A percentile compares a stretch with the other conserved stretches of the same genome.
Evolutionary conservation across 306 rosid genomes (phyloP).

Genomic region (Delonix regia): DNA sequence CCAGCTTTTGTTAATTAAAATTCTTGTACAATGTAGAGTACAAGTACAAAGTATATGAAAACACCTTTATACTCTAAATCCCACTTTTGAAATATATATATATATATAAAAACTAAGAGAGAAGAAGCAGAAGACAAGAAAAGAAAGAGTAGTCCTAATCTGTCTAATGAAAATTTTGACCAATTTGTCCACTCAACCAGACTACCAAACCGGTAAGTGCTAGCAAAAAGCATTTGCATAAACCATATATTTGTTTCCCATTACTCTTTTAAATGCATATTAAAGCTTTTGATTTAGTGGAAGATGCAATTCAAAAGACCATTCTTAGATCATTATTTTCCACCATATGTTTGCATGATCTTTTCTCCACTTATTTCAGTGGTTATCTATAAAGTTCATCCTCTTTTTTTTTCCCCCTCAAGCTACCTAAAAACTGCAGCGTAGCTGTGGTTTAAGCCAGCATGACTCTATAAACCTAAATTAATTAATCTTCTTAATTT

Average conservation of each 20-base stretch:
- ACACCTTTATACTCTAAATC: slow-evolving; percentile 29
- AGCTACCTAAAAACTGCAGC: no score
- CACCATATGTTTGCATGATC: slow-evolving; percentile 40
- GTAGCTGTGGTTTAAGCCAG: no score
- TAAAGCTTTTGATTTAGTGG: not conserved
- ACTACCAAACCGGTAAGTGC: slow-evolving; percentile 47
- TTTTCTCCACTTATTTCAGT: slow-evolving; percentile 46
- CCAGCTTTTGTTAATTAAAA: not conserved
- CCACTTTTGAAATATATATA: not conserved
- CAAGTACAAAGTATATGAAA: slow-evolving; percentile 40
- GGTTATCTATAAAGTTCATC: slow-evolving; percentile 30
- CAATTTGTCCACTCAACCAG: slow-evolving; percentile 68
- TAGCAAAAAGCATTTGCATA: slow-evolving; percentile 38
- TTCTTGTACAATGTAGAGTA: slow-evolving; percentile 48
- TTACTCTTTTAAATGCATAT: no score
- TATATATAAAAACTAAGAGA: not conserved
- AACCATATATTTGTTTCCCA: slow-evolving; percentile 31
- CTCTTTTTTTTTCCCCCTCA: not conserved
- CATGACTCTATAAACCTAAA: no score
- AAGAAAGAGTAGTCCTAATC: slow-evolving; percentile 60
- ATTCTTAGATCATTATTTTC: slow-evolving; percentile 45
- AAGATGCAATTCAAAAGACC: slow-evolving; percentile 50
- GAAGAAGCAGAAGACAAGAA: slow-evolving; percentile 60
- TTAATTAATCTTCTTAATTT: no score
- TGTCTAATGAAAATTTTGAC: slow-evolving; percentile 79